Percentiles rank a stretch among this genome's conserved stretches.
Evolutionary conservation across 164 flowering plant species (phyloP).

Genomic region (Stephania japonica): DNA sequence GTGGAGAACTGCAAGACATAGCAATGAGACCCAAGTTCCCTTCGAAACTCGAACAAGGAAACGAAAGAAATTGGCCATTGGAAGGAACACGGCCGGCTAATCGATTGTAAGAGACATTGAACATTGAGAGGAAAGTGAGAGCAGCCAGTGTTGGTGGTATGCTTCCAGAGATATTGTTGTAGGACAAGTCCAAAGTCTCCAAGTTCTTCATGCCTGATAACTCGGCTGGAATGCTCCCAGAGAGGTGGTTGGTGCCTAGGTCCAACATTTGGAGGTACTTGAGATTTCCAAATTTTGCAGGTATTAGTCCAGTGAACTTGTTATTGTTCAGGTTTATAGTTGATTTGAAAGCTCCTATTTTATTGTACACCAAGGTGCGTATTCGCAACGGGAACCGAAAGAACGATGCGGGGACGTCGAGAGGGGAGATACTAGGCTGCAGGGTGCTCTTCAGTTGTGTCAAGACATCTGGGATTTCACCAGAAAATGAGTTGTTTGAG

Average conservation of each 20-base stretch:
- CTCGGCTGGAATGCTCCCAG: slow-evolving; percentile 12
- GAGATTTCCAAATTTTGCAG: slow-evolving; percentile 20
- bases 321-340: slow-evolving; percentile 18
- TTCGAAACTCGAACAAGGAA: slow-evolving; percentile 12
- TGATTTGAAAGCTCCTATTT: slow-evolving; percentile 16
- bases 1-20: background rate
- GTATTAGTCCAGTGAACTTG: slow-evolving; percentile 16
- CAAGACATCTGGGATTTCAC: slow-evolving; percentile 18
- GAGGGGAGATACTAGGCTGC: background rate
- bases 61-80: slow-evolving; percentile 7
- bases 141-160: slow-evolving; percentile 18
- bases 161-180: slow-evolving; percentile 20
- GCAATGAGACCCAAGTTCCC: slow-evolving; percentile 3
- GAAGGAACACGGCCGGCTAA: slow-evolving; percentile 8
- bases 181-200: slow-evolving; percentile 20
- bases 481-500: slow-evolving; percentile 15
- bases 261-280: slow-evolving; percentile 17
- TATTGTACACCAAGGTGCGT: slow-evolving; percentile 13
- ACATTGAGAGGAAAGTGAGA: slow-evolving; percentile 21
- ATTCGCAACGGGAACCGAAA: slow-evolving; percentile 12
- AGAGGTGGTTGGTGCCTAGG: slow-evolving; percentile 14
- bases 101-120: slow-evolving; percentile 11
- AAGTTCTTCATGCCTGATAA: slow-evolving; percentile 21
- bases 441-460: slow-evolving; percentile 3
- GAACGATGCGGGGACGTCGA: background rate